phyloP scores from a whole-genome alignment of 495 filamentous ascomycete genomes.

The Neurospora africana region DNA sequence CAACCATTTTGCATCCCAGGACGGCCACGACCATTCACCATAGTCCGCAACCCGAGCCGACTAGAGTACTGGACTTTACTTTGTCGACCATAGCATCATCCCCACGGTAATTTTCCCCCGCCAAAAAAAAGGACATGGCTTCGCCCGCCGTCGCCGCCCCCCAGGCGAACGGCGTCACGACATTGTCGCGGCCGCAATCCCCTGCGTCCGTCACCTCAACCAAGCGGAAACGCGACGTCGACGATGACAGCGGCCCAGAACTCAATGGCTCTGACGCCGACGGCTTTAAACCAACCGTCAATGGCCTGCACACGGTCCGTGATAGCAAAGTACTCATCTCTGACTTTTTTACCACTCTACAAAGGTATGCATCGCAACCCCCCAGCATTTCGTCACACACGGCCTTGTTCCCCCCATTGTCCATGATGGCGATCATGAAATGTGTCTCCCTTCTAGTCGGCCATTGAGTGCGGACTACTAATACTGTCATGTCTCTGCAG shows the following conservation, averaged over 20 bases:
- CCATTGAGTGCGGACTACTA: neutral
- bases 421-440: slow-evolving; percentile 8
- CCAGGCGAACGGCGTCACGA: slow-evolving; percentile 30
- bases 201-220: slow-evolving; percentile 31
- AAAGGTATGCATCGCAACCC: slow-evolving; percentile 27
- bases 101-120: neutral
- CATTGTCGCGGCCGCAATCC: slow-evolving; percentile 28
- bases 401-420: neutral
- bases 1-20: slow-evolving; percentile 10
- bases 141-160: slow-evolving; percentile 30
- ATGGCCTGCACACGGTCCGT: slow-evolving; percentile 12
- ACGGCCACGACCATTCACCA: slow-evolving; percentile 6
- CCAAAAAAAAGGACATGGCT: slow-evolving; percentile 22
- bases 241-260: slow-evolving; percentile 25
- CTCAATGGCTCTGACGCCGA: slow-evolving; percentile 15
- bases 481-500: slow-evolving; percentile 19
- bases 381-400: neutral
- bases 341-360: slow-evolving; percentile 33
- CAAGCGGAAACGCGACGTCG: slow-evolving; percentile 48
- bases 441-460: neutral
- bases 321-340: slow-evolving; percentile 23
- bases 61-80: neutral
- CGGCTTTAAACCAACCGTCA: slow-evolving; percentile 17
- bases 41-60: slow-evolving; percentile 6
- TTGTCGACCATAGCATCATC: neutral